phyloP scores from a whole-genome alignment of 78 protist genomes.

The Tieghemostelium lacteum region DNA sequence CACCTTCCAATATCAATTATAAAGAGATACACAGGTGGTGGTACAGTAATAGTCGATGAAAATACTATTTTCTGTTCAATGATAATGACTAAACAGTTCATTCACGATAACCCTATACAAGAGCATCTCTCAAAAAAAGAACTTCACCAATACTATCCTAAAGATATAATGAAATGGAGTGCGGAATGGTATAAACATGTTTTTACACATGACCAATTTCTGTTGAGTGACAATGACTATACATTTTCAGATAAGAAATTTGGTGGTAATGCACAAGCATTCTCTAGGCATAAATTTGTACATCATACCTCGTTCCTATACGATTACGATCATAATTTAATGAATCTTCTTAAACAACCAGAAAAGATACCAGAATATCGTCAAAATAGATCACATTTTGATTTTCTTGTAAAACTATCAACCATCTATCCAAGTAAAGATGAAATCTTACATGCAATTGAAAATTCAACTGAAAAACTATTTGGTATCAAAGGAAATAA shows the following conservation, averaged over 20 bases:
- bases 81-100: conserved; percentile 8
- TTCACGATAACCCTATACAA: neutral
- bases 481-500: too few relatives aligned
- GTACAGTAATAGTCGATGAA: conserved; percentile 57
- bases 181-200: conserved; percentile 35
- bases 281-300: conserved; percentile 17
- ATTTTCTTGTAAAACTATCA: conserved; percentile 40
- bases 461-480: neutral
- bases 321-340: conserved; percentile 22
- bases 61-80: conserved; percentile 34
- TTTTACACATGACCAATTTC: conserved; percentile 7
- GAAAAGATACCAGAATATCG: conserved; percentile 58
- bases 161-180: conserved; percentile 67
- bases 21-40: conserved; percentile 65
- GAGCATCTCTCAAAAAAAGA: neutral
- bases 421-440: conserved; percentile 1
- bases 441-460: neutral
- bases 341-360: conserved; percentile 42
- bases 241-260: conserved; percentile 45
- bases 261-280: conserved; percentile 75
- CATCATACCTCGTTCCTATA: conserved; percentile 65
- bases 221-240: conserved; percentile 50
- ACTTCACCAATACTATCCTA: neutral
- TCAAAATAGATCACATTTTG: conserved; percentile 29
- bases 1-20: conserved; percentile 34